Base-by-base conservation (phyloP, 2,329 filamentous ascomycete genomes). In the Aspergillus sp. region DNA sequence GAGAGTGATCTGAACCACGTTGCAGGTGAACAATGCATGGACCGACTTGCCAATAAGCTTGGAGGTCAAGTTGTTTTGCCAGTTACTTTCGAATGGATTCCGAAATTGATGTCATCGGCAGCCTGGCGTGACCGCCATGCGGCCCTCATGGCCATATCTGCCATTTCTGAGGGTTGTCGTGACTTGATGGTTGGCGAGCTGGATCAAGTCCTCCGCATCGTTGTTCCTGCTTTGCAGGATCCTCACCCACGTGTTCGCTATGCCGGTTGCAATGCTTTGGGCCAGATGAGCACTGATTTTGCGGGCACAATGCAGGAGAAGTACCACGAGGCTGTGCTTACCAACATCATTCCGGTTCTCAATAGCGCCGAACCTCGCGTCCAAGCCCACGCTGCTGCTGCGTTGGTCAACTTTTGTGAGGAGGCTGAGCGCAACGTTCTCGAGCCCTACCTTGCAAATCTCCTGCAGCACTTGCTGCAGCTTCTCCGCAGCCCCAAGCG, bases 221-320 rank as follows among this genome's bases (percentile, higher is more conserved):
- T 99, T n/a, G 86, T 97, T 49, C 95, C 95, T 15, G 90, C 93
- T 36, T 83, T 99, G 36, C 87, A 89, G 67, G 93, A 99, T 71
- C 84, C 89, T 39, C 95, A 99, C 71, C 90, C 95, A 41, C 90
- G 95, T 71, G 95, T 99, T 55, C 89, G 93, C 68, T 99, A 96
- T 88, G 95, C 95, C 52, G 95, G 93, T 34, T 99, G 95, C 80
- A 98, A 99, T 71, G 95, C 95, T 42, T 84, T 99, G n/a, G 95
- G 95, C 26, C 95, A 99, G 76, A 99, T 99, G 95, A 98, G 93
- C 79, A 99, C 95, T 32, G 95, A 99, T 71, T 99, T 99, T 74
- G 93, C 96, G 12, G 93, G 93, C 12, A 96, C 90, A 11, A 98
- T 99, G 93, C 95, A 99, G 76, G 89, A 91, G 65, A 95, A 96